A percentile compares a stretch with the other conserved stretches of the same genome.
Evolutionary conservation across 1,284 basidiomycete species (phyloP).

Genomic region (Trichosporon sp.): DNA sequence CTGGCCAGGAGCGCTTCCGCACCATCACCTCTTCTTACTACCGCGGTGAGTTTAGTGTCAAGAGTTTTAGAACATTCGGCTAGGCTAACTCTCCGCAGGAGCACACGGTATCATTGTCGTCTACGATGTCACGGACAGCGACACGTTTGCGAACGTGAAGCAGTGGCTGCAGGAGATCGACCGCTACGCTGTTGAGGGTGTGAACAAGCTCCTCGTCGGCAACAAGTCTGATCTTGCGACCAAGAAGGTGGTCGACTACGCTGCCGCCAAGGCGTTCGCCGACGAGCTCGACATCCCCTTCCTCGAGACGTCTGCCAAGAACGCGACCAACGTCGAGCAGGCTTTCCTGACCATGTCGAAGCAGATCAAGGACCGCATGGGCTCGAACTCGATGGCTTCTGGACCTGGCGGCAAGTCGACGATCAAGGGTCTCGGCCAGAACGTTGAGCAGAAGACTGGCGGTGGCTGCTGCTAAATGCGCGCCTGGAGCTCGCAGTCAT

Average conservation of each 20-base stretch:
- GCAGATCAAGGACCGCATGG: constrained; percentile 90
- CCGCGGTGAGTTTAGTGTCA: constrained; percentile 57
- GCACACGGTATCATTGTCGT: constrained; percentile 98
- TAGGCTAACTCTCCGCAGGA: constrained; percentile 56
- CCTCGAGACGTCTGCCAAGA: constrained; percentile 99
- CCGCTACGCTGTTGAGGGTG: constrained; percentile 97
- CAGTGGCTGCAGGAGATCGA: constrained; percentile 99
- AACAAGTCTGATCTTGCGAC: constrained; percentile 97
- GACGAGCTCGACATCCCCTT: constrained; percentile 94
- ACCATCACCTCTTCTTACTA: constrained; percentile 98
- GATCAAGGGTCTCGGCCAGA: constrained; percentile 67
- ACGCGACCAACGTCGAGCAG: constrained; percentile 97
- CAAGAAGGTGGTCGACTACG: constrained; percentile 99
- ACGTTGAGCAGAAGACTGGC: constrained; percentile 70
- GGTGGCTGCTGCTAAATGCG: constrained; percentile 70
- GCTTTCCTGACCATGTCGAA: constrained; percentile 99
- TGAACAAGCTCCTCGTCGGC: constrained; percentile 96
- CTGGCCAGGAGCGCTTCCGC: constrained; percentile 96
- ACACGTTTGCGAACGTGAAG: constrained; percentile 88
- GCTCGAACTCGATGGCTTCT: constrained; percentile 58
- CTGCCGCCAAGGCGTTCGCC: constrained; percentile 96
- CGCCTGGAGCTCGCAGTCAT: background rate
- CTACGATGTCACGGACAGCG: constrained; percentile 98
- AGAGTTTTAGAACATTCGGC: background rate
- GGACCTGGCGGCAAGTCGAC: constrained; percentile 59